A percentile compares a stretch with the other conserved stretches of the same genome.
Conservation (phyloP, 805 yeast species). For the Maudiozyma bulderi region DNA sequence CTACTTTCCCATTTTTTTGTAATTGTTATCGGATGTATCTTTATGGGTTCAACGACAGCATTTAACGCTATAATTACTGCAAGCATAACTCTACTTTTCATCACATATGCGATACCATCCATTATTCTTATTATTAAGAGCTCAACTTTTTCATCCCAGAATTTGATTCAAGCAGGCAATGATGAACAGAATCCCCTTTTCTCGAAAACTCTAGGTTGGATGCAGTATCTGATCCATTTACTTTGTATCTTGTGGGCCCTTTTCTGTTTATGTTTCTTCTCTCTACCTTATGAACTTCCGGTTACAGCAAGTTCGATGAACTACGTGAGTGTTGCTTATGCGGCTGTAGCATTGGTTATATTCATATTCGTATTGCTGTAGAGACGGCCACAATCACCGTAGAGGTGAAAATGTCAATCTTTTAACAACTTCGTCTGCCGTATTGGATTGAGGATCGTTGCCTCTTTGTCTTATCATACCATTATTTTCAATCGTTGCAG, state of each 20-base stretch:
- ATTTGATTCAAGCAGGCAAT: not conserved
- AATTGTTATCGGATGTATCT: conserved; percentile 50
- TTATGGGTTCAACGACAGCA: conserved; percentile 58
- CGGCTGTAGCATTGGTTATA: conserved; percentile 8
- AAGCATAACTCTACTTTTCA: conserved; percentile 46
- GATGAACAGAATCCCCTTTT: not conserved
- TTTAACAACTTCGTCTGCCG: too few species aligned
- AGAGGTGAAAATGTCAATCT: too few species aligned
- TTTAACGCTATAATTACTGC: conserved; percentile 56
- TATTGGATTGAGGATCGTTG: too few species aligned
- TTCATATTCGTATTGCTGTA: not conserved
- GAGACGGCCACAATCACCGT: not conserved
- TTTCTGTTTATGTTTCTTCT: conserved; percentile 41
- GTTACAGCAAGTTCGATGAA: conserved; percentile 45
- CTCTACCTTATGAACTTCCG: conserved; percentile 46
- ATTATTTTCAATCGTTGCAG: too few species aligned
- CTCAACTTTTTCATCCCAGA: not conserved
- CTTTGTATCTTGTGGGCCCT: conserved; percentile 39
- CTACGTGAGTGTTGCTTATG: conserved; percentile 40
- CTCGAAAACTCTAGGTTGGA: not conserved
- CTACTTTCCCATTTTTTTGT: conserved; percentile 43
- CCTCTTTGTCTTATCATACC: too few species aligned
- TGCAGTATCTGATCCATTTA: conserved; percentile 22
- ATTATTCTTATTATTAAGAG: not conserved
- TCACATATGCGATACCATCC: conserved; percentile 48